phyloP scores from a whole-genome alignment of 805 yeast species.

The Saccharomycopsis sp. region DNA sequence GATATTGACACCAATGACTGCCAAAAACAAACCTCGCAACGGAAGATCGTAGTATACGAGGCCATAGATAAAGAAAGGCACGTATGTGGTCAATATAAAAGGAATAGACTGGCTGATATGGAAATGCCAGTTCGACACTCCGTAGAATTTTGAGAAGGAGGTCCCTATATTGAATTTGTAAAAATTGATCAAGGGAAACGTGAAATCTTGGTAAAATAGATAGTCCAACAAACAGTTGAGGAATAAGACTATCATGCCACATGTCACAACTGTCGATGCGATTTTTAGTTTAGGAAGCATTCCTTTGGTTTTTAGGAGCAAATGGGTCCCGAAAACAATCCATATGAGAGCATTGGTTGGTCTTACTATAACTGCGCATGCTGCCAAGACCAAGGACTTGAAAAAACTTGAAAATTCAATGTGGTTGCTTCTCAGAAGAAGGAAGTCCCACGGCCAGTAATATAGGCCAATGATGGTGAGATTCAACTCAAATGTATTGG shows the following conservation, averaged over 20 bases:
- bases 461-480: conserved; percentile 60
- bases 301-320: conserved; percentile 22
- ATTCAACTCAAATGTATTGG: conserved; percentile 74
- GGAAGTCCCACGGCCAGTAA: conserved; percentile 62
- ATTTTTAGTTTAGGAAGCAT: conserved; percentile 18
- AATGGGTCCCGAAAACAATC: conserved; percentile 48
- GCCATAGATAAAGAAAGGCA: conserved; percentile 56
- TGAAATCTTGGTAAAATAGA: conserved; percentile 47
- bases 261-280: conserved; percentile 22
- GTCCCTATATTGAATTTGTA: conserved; percentile 70
- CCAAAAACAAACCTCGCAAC: conserved; percentile 27
- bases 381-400: conserved; percentile 43
- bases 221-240: conserved; percentile 47
- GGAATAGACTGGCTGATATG: conserved; percentile 82
- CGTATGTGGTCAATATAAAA: conserved; percentile 53
- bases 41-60: conserved; percentile 22
- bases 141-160: conserved; percentile 75
- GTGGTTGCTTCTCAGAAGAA: background rate
- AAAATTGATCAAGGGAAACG: conserved; percentile 64
- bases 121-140: conserved; percentile 77
- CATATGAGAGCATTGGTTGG: conserved; percentile 83
- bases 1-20: conserved; percentile 37
- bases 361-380: conserved; percentile 61
- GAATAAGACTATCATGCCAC: conserved; percentile 27
- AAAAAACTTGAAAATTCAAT: background rate